Percentiles rank a stretch among this genome's conserved stretches.
These are phyloP conservation scores for Xerocomellus intermedius DNA, from an alignment of 768 basidiomycete species.

Conservation along the genomic window DNA sequence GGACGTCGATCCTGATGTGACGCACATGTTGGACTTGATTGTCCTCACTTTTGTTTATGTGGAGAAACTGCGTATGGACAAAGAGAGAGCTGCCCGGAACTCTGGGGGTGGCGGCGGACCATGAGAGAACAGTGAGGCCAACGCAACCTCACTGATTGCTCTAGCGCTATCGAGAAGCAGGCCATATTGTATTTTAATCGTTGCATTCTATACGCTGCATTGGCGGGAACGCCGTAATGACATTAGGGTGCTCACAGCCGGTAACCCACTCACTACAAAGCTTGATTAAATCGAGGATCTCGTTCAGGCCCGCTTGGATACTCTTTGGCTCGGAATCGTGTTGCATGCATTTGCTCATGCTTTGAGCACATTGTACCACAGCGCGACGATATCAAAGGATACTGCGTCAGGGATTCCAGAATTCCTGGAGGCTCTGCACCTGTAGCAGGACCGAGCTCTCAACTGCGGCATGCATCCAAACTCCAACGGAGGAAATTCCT, in stretches of 20 bases:
- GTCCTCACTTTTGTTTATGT: conserved; percentile 27
- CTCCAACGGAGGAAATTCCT: no score
- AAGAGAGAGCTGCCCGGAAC: neutral
- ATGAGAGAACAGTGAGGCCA: neutral
- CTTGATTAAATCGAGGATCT: neutral
- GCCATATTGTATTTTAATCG: neutral
- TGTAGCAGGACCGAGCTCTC: no score
- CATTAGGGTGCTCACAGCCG: neutral
- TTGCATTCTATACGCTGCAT: neutral
- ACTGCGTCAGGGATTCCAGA: no score
- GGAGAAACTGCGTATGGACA: conserved; percentile 23
- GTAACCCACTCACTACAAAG: neutral
- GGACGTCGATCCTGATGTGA: conserved; percentile 16
- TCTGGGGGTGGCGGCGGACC: neutral
- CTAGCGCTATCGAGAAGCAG: neutral
- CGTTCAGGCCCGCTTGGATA: neutral
- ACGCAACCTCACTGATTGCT: neutral
- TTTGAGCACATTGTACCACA: no score
- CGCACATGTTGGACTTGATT: conserved; percentile 24
- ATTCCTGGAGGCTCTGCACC: no score
- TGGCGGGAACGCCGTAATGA: neutral
- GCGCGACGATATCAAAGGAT: no score
- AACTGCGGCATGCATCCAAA: no score
- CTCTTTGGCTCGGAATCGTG: no score
- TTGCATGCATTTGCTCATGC: no score